phyloP scores from a whole-genome alignment of 1,284 basidiomycete species.

The Ganoderma boninense region DNA sequence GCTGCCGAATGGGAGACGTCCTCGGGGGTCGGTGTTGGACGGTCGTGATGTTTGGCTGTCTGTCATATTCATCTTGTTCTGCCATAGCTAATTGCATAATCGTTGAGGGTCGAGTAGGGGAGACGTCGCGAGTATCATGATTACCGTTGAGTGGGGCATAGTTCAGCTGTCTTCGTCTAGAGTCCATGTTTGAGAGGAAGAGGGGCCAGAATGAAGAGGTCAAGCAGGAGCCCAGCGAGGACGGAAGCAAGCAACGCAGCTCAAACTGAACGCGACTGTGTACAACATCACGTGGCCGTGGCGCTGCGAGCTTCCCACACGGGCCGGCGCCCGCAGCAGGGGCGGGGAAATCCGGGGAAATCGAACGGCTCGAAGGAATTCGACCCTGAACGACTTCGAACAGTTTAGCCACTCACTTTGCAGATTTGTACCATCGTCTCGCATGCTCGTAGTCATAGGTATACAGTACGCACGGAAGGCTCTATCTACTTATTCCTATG shows the following conservation, averaged over 20 bases:
- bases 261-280: slow-evolving; percentile 1
- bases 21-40: slow-evolving; percentile 31
- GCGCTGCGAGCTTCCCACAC: background rate
- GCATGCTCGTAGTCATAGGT: too few relatives aligned
- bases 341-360: too few relatives aligned
- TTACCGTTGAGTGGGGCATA: slow-evolving; percentile 29
- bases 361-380: too few relatives aligned
- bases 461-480: background rate
- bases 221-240: background rate
- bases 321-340: too few relatives aligned
- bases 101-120: slow-evolving; percentile 23
- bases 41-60: slow-evolving; percentile 24
- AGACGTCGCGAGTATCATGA: slow-evolving; percentile 24
- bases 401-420: too few relatives aligned
- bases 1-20: slow-evolving; percentile 32
- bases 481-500: background rate
- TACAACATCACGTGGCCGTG: slow-evolving; percentile 9
- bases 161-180: slow-evolving; percentile 26
- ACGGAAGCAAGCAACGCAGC: background rate
- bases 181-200: slow-evolving; percentile 18
- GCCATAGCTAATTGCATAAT: slow-evolving; percentile 35
- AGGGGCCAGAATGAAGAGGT: background rate
- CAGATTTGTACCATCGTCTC: too few relatives aligned
- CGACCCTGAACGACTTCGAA: too few relatives aligned
- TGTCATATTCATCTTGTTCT: slow-evolving; percentile 32